A percentile compares a stretch with the other conserved stretches of the same genome.
Evolutionary conservation across 208 protist species (phyloP).

Genomic region (Lotmaria passim): DNA sequence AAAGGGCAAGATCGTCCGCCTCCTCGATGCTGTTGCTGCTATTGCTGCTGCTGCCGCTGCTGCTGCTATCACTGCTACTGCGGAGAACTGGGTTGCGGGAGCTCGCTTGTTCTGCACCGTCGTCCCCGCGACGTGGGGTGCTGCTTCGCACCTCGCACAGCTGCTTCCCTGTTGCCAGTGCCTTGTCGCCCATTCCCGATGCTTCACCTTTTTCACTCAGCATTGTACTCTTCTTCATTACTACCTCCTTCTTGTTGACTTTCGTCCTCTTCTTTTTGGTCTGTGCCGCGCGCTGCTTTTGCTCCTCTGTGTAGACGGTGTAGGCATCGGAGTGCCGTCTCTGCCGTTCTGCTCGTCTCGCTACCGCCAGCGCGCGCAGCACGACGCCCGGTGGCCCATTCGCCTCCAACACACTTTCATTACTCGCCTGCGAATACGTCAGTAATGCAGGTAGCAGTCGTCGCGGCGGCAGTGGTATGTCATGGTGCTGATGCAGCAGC

Average conservation of each 20-base stretch:
- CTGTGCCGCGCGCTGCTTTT: not conserved
- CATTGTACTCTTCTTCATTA: too few species aligned
- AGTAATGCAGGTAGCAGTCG: constrained; percentile 42
- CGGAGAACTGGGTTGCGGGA: too few species aligned
- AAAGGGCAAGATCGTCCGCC: not conserved
- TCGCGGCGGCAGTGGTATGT: constrained; percentile 13
- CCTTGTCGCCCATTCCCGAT: too few species aligned
- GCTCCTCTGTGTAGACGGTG: not conserved
- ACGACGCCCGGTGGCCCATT: constrained; percentile 19
- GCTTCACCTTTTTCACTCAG: too few species aligned
- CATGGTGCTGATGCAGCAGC: constrained; percentile 20
- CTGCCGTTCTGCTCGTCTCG: constrained; percentile 7
- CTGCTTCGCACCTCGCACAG: too few species aligned
- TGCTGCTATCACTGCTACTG: too few species aligned
- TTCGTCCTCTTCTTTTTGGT: not conserved
- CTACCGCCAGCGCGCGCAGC: constrained; percentile 9
- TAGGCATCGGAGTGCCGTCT: not conserved
- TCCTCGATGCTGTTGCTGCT: not conserved
- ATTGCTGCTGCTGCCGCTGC: not conserved
- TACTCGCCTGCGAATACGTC: constrained; percentile 32
- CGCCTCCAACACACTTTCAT: constrained; percentile 33
- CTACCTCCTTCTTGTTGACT: too few species aligned
- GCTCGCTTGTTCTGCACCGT: too few species aligned
- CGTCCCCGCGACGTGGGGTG: too few species aligned
- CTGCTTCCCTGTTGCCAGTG: too few species aligned